phyloP scores from a whole-genome alignment of 768 basidiomycete species.

The Infundibulicybe gibba region DNA sequence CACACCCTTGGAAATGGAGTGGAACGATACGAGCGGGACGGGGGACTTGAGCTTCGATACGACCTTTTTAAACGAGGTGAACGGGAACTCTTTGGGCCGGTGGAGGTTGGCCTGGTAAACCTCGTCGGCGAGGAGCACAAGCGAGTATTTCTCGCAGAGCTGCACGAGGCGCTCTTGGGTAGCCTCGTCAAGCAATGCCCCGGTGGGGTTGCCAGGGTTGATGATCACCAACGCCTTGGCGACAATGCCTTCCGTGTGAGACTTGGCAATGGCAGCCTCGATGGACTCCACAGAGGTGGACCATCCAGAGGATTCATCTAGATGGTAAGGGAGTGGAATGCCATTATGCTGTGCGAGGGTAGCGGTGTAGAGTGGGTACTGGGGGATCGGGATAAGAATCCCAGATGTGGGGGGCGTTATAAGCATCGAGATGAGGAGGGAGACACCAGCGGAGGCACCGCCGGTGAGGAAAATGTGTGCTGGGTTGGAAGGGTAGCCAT shows the following conservation, averaged over 20 bases:
- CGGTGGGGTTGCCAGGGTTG: conserved; percentile 98
- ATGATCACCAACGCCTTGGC: conserved; percentile 93
- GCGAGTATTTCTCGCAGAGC: conserved; percentile 78
- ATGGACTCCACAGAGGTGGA: conserved; percentile 71
- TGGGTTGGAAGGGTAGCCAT: conserved; percentile 82
- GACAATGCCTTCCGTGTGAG: conserved; percentile 52
- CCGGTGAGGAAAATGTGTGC: conserved; percentile 91
- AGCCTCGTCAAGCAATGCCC: conserved; percentile 67
- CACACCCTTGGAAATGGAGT: conserved; percentile 96
- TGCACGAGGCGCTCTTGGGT: conserved; percentile 77
- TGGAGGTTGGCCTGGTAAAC: conserved; percentile 98
- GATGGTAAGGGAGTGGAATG: conserved; percentile 81
- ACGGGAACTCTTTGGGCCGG: conserved; percentile 58
- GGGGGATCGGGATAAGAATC: conserved; percentile 94
- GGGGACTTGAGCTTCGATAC: conserved; percentile 64
- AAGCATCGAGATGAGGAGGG: conserved; percentile 77
- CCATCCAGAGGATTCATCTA: conserved; percentile 83
- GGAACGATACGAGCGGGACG: conserved; percentile 89
- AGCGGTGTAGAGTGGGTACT: conserved; percentile 97
- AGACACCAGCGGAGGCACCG: conserved; percentile 94
- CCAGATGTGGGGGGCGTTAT: conserved; percentile 66
- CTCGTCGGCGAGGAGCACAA: conserved; percentile 94
- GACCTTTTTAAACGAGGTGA: conserved; percentile 93
- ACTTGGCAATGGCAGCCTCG: conserved; percentile 61
- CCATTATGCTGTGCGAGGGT: conserved; percentile 85